Base-by-base conservation (phyloP, 1,284 basidiomycete species). In the Puccinia triticina region DNA sequence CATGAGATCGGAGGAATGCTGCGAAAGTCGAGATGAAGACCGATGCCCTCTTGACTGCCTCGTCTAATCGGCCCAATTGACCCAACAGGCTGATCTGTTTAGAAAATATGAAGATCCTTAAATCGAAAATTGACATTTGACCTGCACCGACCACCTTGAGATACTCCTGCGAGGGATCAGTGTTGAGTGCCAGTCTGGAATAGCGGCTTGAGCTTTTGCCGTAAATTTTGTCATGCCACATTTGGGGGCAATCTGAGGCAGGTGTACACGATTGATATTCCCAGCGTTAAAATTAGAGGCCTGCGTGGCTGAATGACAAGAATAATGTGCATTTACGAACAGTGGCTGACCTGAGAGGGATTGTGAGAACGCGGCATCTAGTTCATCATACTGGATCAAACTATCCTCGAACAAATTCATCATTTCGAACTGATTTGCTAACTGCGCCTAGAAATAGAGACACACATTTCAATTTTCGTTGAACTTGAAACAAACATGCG, bases 111-210 rank as follows among this genome's bases (percentile, higher is more conserved):
- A 98, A 99, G 85, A 93, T 91, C 73, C 95, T 90, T 85, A 98
- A 93, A 88, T 99, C 97, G 86, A 98, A 98, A 10, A 98, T 90
- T 1, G 94, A 93, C 84, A 99, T 96, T 23, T 92, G 91, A 87
- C 95, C 96, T 18, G 92, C 91, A n/a, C 95, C 90, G 78, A 98
- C 94, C 77, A 97, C 89, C 81, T 95, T 93, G 10, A 93, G 90
- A 86, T 98, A 98, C 2, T 93, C 91, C 86, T 98, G 97, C 87
- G 92, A 92, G 43, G 89, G 89, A 1, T 91, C 89, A 18, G 93
- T 93, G n/a, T 72, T 77, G 77, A 83, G 89, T 88, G 84, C 74
- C 2, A 83, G 82, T 16, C 78, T n/a, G 10, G 82, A 82, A 64
- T 85, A 85, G 61, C 85, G 84, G 12, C 77, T 77, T 3, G 75